Conservation (phyloP, 1,139 yeast species). For the Blastobotrys illinoisensis region DNA sequence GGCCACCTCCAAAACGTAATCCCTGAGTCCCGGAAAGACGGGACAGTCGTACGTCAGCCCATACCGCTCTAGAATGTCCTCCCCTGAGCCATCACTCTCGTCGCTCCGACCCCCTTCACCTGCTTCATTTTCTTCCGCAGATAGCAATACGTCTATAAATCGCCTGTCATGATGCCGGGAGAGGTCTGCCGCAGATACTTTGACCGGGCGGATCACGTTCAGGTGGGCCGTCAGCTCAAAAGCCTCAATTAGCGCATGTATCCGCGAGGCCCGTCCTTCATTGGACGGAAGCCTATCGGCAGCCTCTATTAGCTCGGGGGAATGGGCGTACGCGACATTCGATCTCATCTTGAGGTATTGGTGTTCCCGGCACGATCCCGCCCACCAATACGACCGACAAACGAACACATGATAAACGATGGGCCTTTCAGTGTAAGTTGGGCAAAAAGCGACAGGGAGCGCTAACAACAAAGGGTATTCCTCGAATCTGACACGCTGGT, state of each 20-base stretch:
- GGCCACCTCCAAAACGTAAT: constrained; percentile 47
- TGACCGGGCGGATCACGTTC: constrained; percentile 13
- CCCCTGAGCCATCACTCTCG: constrained; percentile 5
- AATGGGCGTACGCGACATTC: constrained; percentile 27
- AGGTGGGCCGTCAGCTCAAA: constrained; percentile 34
- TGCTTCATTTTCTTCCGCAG: constrained; percentile 24
- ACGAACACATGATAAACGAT: not conserved
- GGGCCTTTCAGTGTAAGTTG: not conserved
- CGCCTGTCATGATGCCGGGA: constrained; percentile 37
- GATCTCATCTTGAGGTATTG: not conserved
- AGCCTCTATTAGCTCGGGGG: constrained; percentile 32
- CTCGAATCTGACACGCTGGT: constrained; percentile 39
- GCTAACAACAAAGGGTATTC: not conserved
- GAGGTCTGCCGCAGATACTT: constrained; percentile 29
- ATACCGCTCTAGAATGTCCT: constrained; percentile 12
- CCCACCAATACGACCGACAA: not conserved
- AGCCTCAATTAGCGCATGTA: constrained; percentile 41
- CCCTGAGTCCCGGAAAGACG: constrained; percentile 47
- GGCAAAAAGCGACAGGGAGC: constrained; percentile 26
- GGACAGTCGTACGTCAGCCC: constrained; percentile 59
- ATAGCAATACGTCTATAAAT: constrained; percentile 35
- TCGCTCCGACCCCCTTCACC: constrained; percentile 8
- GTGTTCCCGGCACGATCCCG: not conserved
- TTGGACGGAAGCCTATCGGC: constrained; percentile 50
- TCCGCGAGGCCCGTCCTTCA: constrained; percentile 45